Conservation (phyloP, 129 eudicot species). For the Arctium minus region DNA sequence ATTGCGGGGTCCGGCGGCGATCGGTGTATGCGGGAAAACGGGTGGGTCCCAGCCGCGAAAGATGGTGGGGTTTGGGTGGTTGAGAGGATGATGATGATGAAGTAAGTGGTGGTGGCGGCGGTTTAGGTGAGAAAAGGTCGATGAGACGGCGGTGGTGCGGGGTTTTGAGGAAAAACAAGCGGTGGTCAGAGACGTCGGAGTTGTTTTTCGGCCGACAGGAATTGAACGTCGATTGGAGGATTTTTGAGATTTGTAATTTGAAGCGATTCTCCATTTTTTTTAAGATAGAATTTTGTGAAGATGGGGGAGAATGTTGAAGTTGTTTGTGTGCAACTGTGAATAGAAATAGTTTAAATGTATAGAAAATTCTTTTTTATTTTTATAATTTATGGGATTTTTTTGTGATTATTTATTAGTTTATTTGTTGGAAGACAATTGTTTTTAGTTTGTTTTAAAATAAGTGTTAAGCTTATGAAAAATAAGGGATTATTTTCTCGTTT, state of each 20-base stretch:
- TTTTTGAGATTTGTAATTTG: slow-evolving; percentile 43
- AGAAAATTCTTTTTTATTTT: no score
- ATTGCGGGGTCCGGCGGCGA: slow-evolving; percentile 19
- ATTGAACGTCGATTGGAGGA: slow-evolving; percentile 39
- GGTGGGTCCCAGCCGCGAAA: slow-evolving; percentile 8
- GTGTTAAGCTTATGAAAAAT: no score
- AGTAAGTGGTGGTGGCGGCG: slow-evolving; percentile 6
- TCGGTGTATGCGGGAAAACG: slow-evolving; percentile 13
- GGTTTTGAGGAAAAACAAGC: slow-evolving; percentile 21
- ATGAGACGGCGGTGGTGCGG: slow-evolving; percentile 40
- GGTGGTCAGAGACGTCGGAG: slow-evolving; percentile 46
- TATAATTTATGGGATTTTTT: no score
- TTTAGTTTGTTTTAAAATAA: no score
- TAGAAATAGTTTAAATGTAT: not conserved
- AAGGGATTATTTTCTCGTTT: no score
- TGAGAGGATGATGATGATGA: slow-evolving; percentile 18
- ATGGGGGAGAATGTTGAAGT: not conserved
- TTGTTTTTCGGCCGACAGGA: slow-evolving; percentile 49
- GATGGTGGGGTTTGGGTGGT: slow-evolving; percentile 1
- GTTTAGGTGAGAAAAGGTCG: slow-evolving; percentile 55
- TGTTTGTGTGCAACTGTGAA: not conserved
- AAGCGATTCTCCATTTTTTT: slow-evolving; percentile 39
- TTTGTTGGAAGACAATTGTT: no score
- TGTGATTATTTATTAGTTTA: no score
- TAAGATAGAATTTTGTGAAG: slow-evolving; percentile 5